Evolutionary conservation across 2,329 filamentous ascomycete species (phyloP).

Genomic region (Alternaria longipes): DNA sequence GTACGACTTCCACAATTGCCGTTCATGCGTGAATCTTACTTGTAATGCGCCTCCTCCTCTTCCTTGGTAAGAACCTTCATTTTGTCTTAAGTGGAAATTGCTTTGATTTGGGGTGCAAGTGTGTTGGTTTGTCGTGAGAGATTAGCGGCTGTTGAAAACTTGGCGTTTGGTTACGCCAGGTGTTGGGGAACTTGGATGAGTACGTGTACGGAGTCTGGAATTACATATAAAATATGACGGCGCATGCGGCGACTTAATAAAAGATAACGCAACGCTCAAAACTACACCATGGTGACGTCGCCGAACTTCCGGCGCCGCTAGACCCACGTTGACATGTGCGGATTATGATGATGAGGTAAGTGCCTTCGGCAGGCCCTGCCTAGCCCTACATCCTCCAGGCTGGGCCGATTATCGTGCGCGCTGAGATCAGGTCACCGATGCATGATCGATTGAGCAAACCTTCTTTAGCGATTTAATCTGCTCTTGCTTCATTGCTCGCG

Average conservation of each 20-base stretch:
- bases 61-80: slow-evolving; percentile 98
- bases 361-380: slow-evolving; percentile 36
- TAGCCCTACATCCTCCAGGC: slow-evolving; percentile 11
- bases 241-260: slow-evolving; percentile 37
- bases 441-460: slow-evolving; percentile 20
- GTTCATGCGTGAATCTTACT: slow-evolving; percentile 53
- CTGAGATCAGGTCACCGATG: slow-evolving; percentile 30
- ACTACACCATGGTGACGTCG: slow-evolving; percentile 50
- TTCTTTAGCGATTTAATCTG: background rate
- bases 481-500: background rate
- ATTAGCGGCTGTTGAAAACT: background rate
- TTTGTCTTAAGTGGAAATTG: slow-evolving; percentile 15
- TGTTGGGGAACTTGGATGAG: background rate
- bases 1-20: background rate
- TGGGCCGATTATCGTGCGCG: slow-evolving; percentile 20
- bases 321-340: slow-evolving; percentile 15
- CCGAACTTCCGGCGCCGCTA: slow-evolving; percentile 43
- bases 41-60: slow-evolving; percentile 88
- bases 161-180: background rate
- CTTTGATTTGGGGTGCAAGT: slow-evolving; percentile 1
- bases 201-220: background rate
- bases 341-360: slow-evolving; percentile 37
- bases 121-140: background rate
- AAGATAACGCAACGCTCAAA: slow-evolving; percentile 36
- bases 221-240: slow-evolving; percentile 15